phyloP scores from a whole-genome alignment of 2,329 filamentous ascomycete species.

The Botrytis pseudocinerea region DNA sequence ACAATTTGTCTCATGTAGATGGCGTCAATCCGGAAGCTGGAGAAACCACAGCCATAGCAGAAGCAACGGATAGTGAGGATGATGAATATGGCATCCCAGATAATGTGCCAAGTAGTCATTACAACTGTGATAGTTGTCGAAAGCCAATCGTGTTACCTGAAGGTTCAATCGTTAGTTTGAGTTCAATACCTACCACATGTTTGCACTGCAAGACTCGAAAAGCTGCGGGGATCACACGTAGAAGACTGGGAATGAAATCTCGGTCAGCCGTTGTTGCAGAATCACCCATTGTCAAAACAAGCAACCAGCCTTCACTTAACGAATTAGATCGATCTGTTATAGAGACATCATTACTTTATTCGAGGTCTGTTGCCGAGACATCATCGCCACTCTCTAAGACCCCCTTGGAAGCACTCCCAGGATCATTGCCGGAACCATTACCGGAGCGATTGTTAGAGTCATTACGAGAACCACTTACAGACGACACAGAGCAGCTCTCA shows the following conservation, averaged over 20 bases:
- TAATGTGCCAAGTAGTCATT: neutral
- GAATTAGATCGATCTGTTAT: neutral
- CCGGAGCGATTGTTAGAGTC: neutral
- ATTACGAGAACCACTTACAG: too few relatives aligned
- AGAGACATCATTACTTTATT: neutral
- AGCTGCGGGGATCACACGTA: neutral
- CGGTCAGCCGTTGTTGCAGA: neutral
- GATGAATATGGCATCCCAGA: neutral
- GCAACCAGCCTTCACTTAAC: neutral
- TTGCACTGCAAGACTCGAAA: neutral
- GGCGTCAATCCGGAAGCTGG: neutral
- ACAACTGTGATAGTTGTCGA: constrained; percentile 12
- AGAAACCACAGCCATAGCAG: neutral
- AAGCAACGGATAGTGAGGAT: neutral
- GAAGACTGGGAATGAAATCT: neutral
- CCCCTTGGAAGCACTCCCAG: neutral
- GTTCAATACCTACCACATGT: neutral
- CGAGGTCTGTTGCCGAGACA: neutral
- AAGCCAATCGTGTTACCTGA: constrained; percentile 13
- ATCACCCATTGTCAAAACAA: too few relatives aligned
- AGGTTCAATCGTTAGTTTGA: neutral
- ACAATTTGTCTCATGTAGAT: neutral
- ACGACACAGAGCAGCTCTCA: neutral
- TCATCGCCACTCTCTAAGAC: neutral
- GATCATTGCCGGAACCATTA: too few relatives aligned